These are phyloP conservation scores for Chamaecrista fasciculata DNA, from an alignment of 306 rosid genomes.

Conservation along the genomic window DNA sequence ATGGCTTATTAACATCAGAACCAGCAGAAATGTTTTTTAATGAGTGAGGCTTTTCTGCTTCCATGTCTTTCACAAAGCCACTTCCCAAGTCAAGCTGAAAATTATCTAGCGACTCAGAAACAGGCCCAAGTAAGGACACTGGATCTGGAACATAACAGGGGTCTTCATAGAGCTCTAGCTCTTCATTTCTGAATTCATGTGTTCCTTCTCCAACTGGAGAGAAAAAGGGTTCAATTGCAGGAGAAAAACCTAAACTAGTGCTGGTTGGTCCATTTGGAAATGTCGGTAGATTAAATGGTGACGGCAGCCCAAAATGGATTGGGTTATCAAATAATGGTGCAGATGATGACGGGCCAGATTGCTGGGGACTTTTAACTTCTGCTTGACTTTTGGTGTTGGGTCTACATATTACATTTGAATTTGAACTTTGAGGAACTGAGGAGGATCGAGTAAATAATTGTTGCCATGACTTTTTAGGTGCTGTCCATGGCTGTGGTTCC, in stretches of 20 bases:
- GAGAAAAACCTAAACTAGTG: conserved; percentile 82
- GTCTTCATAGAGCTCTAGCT: conserved; percentile 91
- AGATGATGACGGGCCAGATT: conserved; percentile 52
- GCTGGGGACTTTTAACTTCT: conserved; percentile 57
- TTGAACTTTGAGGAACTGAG: conserved; percentile 56
- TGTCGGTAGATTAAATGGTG: conserved; percentile 69
- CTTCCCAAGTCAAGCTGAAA: conserved; percentile 78
- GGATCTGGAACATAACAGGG: conserved; percentile 93
- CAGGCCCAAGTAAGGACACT: conserved; percentile 85
- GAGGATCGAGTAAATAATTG: conserved; percentile 87
- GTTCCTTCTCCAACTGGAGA: conserved; percentile 56
- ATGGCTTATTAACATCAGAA: conserved; percentile 71
- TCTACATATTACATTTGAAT: conserved; percentile 78
- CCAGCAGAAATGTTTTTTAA: conserved; percentile 55
- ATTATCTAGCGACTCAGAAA: conserved; percentile 92
- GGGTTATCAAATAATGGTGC: conserved; percentile 78
- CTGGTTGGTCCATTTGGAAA: conserved; percentile 51
- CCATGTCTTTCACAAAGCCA: conserved; percentile 55
- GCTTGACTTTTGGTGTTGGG: conserved; percentile 68
- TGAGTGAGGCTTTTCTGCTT: conserved; percentile 52
- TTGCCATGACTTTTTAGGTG: conserved; percentile 93
- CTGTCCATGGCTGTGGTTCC: conserved; percentile 61
- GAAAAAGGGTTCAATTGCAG: conserved; percentile 70
- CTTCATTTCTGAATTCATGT: conserved; percentile 63
- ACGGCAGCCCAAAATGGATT: conserved; percentile 80